Conservation (phyloP, 768 basidiomycete genomes). For the Xerocomellus intermedius region DNA sequence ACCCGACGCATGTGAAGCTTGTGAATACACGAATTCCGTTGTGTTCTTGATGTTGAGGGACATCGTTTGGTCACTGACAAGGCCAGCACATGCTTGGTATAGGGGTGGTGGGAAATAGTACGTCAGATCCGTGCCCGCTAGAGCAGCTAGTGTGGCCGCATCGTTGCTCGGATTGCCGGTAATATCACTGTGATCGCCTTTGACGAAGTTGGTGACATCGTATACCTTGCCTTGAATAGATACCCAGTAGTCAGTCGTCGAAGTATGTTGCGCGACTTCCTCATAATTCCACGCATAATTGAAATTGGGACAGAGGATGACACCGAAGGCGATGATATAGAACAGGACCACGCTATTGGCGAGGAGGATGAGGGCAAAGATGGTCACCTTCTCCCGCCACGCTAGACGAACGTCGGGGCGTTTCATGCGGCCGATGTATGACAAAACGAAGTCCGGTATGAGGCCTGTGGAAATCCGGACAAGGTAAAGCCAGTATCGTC, state of each 20-base stretch:
- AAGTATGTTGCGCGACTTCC: conserved; percentile 53
- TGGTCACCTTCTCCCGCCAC: conserved; percentile 69
- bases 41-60: conserved; percentile 47
- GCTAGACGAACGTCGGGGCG: conserved; percentile 65
- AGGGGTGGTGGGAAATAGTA: conserved; percentile 65
- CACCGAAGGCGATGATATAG: conserved; percentile 64
- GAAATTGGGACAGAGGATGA: conserved; percentile 59
- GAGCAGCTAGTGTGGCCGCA: conserved; percentile 43
- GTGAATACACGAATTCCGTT: conserved; percentile 36
- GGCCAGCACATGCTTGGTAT: conserved; percentile 53
- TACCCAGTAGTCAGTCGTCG: conserved; percentile 58
- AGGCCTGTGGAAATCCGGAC: conserved; percentile 55
- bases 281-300: conserved; percentile 55
- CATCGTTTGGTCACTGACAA: conserved; percentile 49
- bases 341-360: conserved; percentile 57
- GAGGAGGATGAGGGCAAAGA: conserved; percentile 56
- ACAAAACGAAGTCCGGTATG: conserved; percentile 52
- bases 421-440: conserved; percentile 58
- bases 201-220: conserved; percentile 57
- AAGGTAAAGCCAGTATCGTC: conserved; percentile 58
- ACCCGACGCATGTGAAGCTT: conserved; percentile 62
- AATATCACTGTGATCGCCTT: conserved; percentile 64
- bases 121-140: conserved; percentile 64
- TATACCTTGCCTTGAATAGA: conserved; percentile 61
- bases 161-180: conserved; percentile 49